Evolutionary conservation across 2,329 filamentous ascomycete genomes (phyloP), one percentile per base, ranked within the genome.

Genomic region (Cladorrhinum sp.): DNA sequence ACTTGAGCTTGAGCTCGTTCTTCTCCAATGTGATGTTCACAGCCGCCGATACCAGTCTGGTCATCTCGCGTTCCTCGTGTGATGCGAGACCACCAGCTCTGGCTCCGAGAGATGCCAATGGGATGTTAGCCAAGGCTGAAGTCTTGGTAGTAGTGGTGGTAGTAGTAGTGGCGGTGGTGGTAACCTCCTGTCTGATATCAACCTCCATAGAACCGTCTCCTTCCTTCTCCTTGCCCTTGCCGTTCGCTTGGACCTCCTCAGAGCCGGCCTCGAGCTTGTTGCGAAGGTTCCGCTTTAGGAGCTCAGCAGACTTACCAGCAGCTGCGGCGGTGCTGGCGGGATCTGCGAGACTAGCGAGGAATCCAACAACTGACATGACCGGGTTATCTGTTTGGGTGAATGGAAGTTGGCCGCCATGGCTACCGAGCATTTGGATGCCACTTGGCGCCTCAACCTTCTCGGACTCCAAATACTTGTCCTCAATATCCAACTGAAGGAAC

Each of bases 11-110:
- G 69, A 98, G 80, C 76, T 98, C 92, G 64, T 98, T 87, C 77
- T 99, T 99, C 72, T 96, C 89, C 32, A 98, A 81, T n/a, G 91
- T 93, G 12, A 96, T 83, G 72, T 99, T 99, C 56, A 96, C 91
- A 0, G 92, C 92, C 5, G 92, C 90, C 2, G 92, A 93, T 9
- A 99, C 91, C 51, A 98, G 85, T 16, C 92, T 90, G 20, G 93
- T 96, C 85, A 98, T 95, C 76, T 97, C 92, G 60, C 96, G 90
- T 75, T 99, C 95, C 75, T 98, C 93, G 68, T 98, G 92, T 2
- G 93, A 97, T 25, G 93, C 93, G 32, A 99, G 86, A 2, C 89
- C 95, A 7, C 90, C 89, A 1, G 93, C 86, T 62, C 95, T 90
- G 1, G 91, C 92, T 12, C 93, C 93, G 64, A 93, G 89, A 8